phyloP scores from a whole-genome alignment of 75 land plant genomes.

The Isoetes taiwanensis region DNA sequence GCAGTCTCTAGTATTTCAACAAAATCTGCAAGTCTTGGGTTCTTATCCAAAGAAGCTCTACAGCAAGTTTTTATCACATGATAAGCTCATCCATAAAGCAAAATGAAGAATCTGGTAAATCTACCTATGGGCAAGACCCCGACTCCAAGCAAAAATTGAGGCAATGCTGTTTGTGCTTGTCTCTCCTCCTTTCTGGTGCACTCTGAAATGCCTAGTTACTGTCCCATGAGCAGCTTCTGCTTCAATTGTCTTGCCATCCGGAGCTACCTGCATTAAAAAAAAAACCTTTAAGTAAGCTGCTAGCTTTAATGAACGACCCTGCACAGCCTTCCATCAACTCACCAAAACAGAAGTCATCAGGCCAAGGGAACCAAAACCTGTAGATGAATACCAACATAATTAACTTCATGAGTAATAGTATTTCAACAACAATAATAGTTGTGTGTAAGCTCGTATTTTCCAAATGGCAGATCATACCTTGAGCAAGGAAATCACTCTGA shows the following conservation, averaged over 20 bases:
- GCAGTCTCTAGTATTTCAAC: slow-evolving; percentile 78
- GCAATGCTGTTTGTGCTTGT: slow-evolving; percentile 91
- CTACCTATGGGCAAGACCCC: slow-evolving; percentile 74
- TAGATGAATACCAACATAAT: slow-evolving; percentile 1
- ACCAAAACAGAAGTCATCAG: slow-evolving; percentile 86
- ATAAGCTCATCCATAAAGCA: too few relatives aligned
- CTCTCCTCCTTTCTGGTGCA: slow-evolving; percentile 66
- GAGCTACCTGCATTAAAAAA: slow-evolving; percentile 32
- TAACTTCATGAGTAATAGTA: too few relatives aligned
- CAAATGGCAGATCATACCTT: slow-evolving; percentile 28
- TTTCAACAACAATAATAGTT: too few relatives aligned
- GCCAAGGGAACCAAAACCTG: slow-evolving; percentile 87
- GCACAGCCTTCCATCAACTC: slow-evolving; percentile 10
- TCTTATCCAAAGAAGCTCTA: slow-evolving; percentile 76
- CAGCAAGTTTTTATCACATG: too few relatives aligned
- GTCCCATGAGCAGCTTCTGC: slow-evolving; percentile 94
- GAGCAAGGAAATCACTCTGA: slow-evolving; percentile 88
- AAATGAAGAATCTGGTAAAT: too few relatives aligned
- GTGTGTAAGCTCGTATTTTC: neutral
- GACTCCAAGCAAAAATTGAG: slow-evolving; percentile 80
- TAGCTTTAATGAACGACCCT: neutral
- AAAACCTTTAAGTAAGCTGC: too few relatives aligned
- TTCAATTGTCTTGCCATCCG: slow-evolving; percentile 82
- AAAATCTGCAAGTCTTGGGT: slow-evolving; percentile 60
- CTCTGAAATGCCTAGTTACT: slow-evolving; percentile 69